Conservation (phyloP, 805 yeast species). For the Yarrowia keelungensis region DNA sequence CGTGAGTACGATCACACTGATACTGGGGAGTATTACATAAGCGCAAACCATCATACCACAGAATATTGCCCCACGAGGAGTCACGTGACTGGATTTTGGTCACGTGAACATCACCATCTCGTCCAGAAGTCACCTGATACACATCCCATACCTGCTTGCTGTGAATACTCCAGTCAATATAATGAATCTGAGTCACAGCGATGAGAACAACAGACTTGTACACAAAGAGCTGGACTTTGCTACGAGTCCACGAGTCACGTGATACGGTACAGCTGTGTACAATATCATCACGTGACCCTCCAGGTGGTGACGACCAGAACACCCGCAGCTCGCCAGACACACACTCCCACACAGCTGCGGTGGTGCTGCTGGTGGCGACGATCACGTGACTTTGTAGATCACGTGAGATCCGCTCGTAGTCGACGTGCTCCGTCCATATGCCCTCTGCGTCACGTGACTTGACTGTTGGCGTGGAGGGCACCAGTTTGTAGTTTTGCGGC, state of each 20-base stretch:
- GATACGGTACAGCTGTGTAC: background rate
- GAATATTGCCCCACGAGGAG: conserved; percentile 18
- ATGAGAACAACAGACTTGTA: background rate
- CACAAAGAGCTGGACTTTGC: background rate
- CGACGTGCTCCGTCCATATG: background rate
- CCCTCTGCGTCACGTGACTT: conserved; percentile 18
- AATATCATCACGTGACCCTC: background rate
- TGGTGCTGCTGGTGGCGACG: background rate
- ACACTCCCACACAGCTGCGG: background rate
- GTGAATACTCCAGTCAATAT: conserved; percentile 18
- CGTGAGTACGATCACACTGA: conserved; percentile 5
- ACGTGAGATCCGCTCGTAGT: background rate
- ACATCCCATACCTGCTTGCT: conserved; percentile 20
- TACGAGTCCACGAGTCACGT: conserved; percentile 1
- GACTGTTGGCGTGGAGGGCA: background rate
- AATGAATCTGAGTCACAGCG: conserved; percentile 13
- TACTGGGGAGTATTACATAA: conserved; percentile 9
- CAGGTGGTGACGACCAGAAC: background rate
- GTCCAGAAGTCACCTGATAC: background rate
- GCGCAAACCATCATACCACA: conserved; percentile 4
- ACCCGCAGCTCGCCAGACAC: background rate
- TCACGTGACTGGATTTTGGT: background rate
- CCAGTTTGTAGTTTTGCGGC: background rate
- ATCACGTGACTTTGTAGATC: background rate
- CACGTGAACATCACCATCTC: background rate